Percentiles rank a stretch among this genome's conserved stretches.
phyloP scores from a whole-genome alignment of 1,284 basidiomycete genomes.

The Microbotryomycetes sp. region DNA sequence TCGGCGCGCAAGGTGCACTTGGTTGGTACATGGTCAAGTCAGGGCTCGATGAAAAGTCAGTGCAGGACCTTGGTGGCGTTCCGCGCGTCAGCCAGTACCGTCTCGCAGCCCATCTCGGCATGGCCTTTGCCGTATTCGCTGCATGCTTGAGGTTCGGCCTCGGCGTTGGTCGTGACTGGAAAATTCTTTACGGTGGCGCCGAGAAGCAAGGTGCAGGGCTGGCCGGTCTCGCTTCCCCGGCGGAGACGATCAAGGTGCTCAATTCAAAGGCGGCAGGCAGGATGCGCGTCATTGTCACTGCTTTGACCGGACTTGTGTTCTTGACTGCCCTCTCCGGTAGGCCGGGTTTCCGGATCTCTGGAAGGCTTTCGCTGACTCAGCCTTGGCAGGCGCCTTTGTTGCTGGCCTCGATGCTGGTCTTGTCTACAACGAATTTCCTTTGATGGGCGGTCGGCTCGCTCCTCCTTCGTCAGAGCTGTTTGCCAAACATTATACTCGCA shows the following conservation, averaged over 20 bases:
- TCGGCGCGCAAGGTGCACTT: constrained; percentile 61
- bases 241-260: constrained; percentile 44
- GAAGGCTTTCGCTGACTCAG: no score
- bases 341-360: constrained; percentile 14
- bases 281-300: constrained; percentile 57
- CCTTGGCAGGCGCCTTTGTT: constrained; percentile 75
- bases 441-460: constrained; percentile 82
- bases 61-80: constrained; percentile 66
- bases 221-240: constrained; percentile 31
- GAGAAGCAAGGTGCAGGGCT: constrained; percentile 41
- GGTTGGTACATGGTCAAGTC: constrained; percentile 99
- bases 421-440: constrained; percentile 94
- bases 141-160: constrained; percentile 85
- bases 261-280: constrained; percentile 52
- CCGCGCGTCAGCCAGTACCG: constrained; percentile 96
- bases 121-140: constrained; percentile 82
- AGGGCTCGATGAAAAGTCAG: constrained; percentile 62
- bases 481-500: constrained; percentile 63
- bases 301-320: constrained; percentile 68
- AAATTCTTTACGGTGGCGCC: constrained; percentile 51
- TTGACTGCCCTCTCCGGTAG: constrained; percentile 81
- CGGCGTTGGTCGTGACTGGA: constrained; percentile 70
- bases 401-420: constrained; percentile 95
- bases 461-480: constrained; percentile 82
- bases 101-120: constrained; percentile 84